Conservation (phyloP, 1,284 basidiomycete species). For the Tausonia pullulans region DNA sequence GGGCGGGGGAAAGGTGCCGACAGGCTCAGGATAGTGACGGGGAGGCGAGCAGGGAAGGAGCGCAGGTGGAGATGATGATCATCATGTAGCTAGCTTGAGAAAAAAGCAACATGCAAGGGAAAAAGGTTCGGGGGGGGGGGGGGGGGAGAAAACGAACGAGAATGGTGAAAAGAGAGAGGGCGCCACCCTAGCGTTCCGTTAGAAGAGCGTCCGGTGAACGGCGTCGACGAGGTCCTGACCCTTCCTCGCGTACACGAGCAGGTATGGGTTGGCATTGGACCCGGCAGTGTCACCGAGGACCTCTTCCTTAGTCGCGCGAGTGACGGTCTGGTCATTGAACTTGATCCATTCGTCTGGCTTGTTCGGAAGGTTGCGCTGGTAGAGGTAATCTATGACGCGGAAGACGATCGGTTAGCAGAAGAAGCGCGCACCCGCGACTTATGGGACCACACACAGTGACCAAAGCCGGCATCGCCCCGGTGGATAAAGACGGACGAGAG, state of each 20-base stretch:
- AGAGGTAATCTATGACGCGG: constrained; percentile 53
- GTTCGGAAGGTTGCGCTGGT: constrained; percentile 65
- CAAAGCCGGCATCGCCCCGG: constrained; percentile 47
- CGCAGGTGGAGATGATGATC: no score
- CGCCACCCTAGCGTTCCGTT: neutral
- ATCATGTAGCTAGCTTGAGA: no score
- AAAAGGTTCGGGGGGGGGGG: no score
- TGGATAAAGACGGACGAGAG: constrained; percentile 94
- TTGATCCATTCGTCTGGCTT: constrained; percentile 80
- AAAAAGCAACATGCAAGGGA: no score
- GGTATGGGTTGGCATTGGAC: constrained; percentile 32
- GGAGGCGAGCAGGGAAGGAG: no score
- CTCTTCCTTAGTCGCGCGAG: constrained; percentile 40
- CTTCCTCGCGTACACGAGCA: constrained; percentile 35
- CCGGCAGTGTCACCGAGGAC: constrained; percentile 31
- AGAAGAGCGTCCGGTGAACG: constrained; percentile 8
- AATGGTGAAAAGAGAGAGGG: no score
- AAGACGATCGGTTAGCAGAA: neutral
- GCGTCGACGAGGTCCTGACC: constrained; percentile 19
- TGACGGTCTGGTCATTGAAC: constrained; percentile 81
- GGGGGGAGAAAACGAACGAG: no score
- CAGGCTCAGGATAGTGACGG: no score
- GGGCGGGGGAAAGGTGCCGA: constrained; percentile 27
- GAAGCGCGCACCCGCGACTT: neutral
- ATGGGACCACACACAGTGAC: constrained; percentile 44